Conservation (phyloP, 164 flowering plant species). For the Magnolia sinica region DNA sequence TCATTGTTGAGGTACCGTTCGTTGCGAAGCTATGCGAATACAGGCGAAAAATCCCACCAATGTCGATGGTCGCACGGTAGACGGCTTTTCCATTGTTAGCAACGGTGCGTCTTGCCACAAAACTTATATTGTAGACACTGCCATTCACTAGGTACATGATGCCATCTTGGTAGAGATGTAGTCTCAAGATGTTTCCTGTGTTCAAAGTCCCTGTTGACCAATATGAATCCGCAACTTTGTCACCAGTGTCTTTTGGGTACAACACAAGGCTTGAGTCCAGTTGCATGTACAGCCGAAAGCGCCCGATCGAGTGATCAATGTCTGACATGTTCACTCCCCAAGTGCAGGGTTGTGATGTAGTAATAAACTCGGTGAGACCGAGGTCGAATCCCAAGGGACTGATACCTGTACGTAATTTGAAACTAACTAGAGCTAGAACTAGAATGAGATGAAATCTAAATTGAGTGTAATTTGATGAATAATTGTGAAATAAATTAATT, state of each 20-base stretch:
- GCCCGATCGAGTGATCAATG: not conserved
- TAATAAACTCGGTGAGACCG: too few species aligned
- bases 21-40: not conserved
- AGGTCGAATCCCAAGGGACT: too few species aligned
- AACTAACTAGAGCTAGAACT: too few species aligned
- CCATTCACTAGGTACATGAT: not conserved
- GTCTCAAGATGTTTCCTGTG: not conserved
- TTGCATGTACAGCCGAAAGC: not conserved
- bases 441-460: too few species aligned
- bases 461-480: too few species aligned
- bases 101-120: fast-evolving
- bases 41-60: slow-evolving; percentile 8
- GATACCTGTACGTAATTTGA: too few species aligned
- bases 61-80: slow-evolving; percentile 1
- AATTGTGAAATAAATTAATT: too few species aligned
- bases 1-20: not conserved
- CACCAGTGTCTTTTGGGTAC: not conserved
- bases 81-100: not conserved
- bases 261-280: not conserved
- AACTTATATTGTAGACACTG: too few species aligned
- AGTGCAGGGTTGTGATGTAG: too few species aligned
- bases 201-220: not conserved
- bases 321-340: too few species aligned
- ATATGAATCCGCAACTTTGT: not conserved
- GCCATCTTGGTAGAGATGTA: not conserved